A percentile compares a stretch with the other conserved stretches of the same genome.
These are phyloP conservation scores for Litsea cubeba DNA, from an alignment of 164 flowering plant species.

Conservation along the genomic window DNA sequence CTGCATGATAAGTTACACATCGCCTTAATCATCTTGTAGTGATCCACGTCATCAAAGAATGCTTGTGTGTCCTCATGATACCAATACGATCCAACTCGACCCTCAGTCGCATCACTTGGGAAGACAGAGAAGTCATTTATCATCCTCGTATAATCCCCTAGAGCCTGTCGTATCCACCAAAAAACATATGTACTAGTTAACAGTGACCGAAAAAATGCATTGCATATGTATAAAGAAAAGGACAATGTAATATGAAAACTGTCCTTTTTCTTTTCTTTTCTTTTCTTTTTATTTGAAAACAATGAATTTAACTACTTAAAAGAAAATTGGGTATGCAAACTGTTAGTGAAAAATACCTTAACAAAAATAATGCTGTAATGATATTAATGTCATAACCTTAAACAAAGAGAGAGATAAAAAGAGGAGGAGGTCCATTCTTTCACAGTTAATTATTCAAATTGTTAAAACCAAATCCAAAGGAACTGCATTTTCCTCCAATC, in stretches of 20 bases:
- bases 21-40: conserved; percentile 87
- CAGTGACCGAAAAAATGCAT: not conserved
- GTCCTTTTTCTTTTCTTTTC: not conserved
- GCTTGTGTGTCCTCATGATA: conserved; percentile 86
- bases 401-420: not conserved
- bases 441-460: too few species aligned
- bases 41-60: conserved; percentile 81
- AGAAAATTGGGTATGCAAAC: not conserved
- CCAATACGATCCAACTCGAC: conserved; percentile 67
- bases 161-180: conserved; percentile 45
- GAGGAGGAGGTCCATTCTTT: not conserved
- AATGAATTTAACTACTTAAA: not conserved
- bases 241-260: too few species aligned
- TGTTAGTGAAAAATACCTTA: not conserved
- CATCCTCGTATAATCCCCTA: conserved; percentile 79
- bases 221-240: not conserved
- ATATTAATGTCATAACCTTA: not conserved
- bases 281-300: too few species aligned
- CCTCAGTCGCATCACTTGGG: conserved; percentile 63
- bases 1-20: conserved; percentile 94
- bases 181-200: not conserved
- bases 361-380: not conserved
- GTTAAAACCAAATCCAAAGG: too few species aligned
- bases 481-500: too few species aligned
- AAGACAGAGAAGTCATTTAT: conserved; percentile 66